Base-by-base conservation (phyloP, 176 grass and related monocot species). In the Carex cristatella region DNA sequence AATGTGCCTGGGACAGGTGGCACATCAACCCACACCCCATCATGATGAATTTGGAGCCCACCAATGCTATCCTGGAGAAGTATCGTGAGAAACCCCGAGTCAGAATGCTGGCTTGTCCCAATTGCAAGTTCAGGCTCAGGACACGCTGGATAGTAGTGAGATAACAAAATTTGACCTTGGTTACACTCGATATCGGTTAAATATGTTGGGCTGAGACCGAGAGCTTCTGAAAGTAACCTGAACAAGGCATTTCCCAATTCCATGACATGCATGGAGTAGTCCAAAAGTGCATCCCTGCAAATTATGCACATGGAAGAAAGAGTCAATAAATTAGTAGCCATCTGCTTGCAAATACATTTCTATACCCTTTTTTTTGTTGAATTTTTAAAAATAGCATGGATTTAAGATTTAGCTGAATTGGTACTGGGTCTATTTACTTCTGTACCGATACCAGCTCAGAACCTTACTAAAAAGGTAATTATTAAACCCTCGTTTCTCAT, bases 71-170 rank as follows among this genome's bases (percentile, higher is more conserved):
- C 93, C 63, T 94, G 93, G 15, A 94, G 88, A 70, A 94, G 86
- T 62, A 94, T 42, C 0, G 92, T 92, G 5, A 94, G 40, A 89
- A 94, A 92, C 54, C 88, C 72, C 0, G 84, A 80, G 37, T 94
- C 93, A 8, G 90, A 89, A 88, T 94, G 90, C 54, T 81, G 60
- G 93, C 38, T 89, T 63, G 61, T 86, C 11, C 88, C 91, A 11
- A 93, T 88, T 14, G 93, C 84, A 2, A 91, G 74, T 42, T 92
- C 87, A 48, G 94, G 94, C 83, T 93, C 80, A 0, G 91, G 94
- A 30, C 94, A 95, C 0, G 89, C 89, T 56, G 94, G 94, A 57
- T 89, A 95, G 15, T 92, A 95, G 64, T 95, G 91, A 15, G 69
- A 79, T 9, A 93, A 12, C 27, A 95, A 37, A 28, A 88, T 83